Evolutionary conservation across 2,329 filamentous ascomycete genomes (phyloP).

Genomic region (Beauveria scarabaeidicola): DNA sequence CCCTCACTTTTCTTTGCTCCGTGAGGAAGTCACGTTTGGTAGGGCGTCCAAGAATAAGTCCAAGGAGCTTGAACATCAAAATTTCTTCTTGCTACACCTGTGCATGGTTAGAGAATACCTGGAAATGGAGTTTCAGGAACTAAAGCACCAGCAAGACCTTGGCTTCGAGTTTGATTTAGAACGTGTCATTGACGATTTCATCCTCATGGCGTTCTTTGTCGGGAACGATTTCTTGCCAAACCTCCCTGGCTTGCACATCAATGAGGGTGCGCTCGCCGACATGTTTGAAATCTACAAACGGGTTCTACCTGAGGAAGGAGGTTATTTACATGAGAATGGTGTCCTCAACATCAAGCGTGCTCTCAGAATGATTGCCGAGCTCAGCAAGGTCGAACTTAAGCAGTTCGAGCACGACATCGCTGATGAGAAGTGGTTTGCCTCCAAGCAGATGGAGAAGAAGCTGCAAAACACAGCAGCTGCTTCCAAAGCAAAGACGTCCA

Average conservation of each 20-base stretch:
- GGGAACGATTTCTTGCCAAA: slow-evolving; percentile 99
- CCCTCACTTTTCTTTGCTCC: slow-evolving; percentile 92
- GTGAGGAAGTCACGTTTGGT: slow-evolving; percentile 97
- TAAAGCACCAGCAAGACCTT: slow-evolving; percentile 65
- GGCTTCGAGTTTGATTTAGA: slow-evolving; percentile 86
- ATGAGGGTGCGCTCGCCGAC: slow-evolving; percentile 89
- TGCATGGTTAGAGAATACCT: slow-evolving; percentile 97
- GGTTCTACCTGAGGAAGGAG: slow-evolving; percentile 75
- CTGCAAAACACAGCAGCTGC: slow-evolving; percentile 46
- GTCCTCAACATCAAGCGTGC: slow-evolving; percentile 82
- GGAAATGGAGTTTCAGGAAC: slow-evolving; percentile 91
- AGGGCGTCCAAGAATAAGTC: slow-evolving; percentile 79
- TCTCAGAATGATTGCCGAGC: slow-evolving; percentile 67
- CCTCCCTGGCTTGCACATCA: slow-evolving; percentile 92
- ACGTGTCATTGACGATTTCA: slow-evolving; percentile 96
- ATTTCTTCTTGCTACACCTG: slow-evolving; percentile 94
- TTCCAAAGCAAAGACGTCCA: slow-evolving; percentile 41
- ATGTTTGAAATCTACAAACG: slow-evolving; percentile 98
- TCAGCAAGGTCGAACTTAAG: slow-evolving; percentile 82
- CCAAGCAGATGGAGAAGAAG: slow-evolving; percentile 69
- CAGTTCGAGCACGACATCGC: slow-evolving; percentile 87
- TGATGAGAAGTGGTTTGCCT: slow-evolving; percentile 85
- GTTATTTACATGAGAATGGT: slow-evolving; percentile 94
- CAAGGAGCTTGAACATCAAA: slow-evolving; percentile 96
- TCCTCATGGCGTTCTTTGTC: slow-evolving; percentile 98